Base-by-base conservation (phyloP, 495 filamentous ascomycete genomes). In the Tuber magnatum region DNA sequence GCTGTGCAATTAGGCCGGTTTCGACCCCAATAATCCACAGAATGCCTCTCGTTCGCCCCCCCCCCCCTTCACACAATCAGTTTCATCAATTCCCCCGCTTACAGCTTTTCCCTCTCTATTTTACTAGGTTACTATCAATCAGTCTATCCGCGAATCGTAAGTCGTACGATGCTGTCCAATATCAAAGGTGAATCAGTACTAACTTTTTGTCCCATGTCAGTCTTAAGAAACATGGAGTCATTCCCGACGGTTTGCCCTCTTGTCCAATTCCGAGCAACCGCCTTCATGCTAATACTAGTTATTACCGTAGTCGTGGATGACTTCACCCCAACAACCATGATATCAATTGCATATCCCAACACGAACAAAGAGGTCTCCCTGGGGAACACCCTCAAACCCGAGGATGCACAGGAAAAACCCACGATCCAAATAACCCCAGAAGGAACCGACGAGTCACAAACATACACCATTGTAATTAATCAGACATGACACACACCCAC, bases 361-460 rank as follows among this genome's bases (percentile, higher is more conserved):
- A 81, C 84, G 46, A 78, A 86, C 70, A 82, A 82, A n/a, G 84
- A 86, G 42, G 82, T 86, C 38, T 72, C 82, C 5, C 84, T 92
- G 1, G 91, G 91, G n/a, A 92, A 92, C 83, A 87, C 85, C 16
- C 81, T 92, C 70, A 84, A 86, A 46, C 87, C 89, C 0, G 80
- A 84, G 7, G 79, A 86, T 3, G 84, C 88, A 14, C 84, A 90
- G 74, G 82, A 85, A 6, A 77, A 81, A 22, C 91, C 91, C 0
- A 73, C 81, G 8, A 81, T 92, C 75, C 83, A 80, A 0, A 84
- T 88, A 71, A 80, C 75, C 24, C 81, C 81, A 73, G 76, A 84
- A 72, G 72, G 75, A 35, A 68, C 73, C 56, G 78, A 82, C 10
- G 35, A 74, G 2, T 74, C 72, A 16, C 70, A 74, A 56, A 77